These are phyloP conservation scores for Parasarocladium wereldwijsianum DNA, from an alignment of 2,329 filamentous ascomycete species.

Conservation along the genomic window DNA sequence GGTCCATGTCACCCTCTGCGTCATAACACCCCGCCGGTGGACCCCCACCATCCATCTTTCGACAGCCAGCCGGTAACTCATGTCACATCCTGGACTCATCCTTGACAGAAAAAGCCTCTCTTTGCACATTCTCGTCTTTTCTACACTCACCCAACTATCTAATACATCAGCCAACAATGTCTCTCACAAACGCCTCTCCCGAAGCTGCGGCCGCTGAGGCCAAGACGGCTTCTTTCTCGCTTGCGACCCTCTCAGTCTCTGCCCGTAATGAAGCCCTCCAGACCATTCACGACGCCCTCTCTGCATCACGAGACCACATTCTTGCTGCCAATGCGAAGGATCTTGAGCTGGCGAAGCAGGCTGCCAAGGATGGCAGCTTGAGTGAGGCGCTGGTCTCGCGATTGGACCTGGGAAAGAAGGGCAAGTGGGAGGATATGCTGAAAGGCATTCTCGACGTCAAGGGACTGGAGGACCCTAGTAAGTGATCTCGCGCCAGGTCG, in stretches of 20 bases:
- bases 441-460: conserved; percentile 85
- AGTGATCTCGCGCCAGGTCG: conserved; percentile 16
- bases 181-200: conserved; percentile 73
- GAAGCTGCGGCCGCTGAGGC: conserved; percentile 63
- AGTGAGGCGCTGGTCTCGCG: conserved; percentile 76
- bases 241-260: conserved; percentile 62
- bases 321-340: conserved; percentile 78
- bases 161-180: conserved; percentile 42
- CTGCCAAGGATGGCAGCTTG: conserved; percentile 60
- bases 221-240: conserved; percentile 64
- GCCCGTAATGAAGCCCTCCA: conserved; percentile 77
- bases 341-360: conserved; percentile 56
- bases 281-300: conserved; percentile 66
- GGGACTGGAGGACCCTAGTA: conserved; percentile 72
- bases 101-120: neutral
- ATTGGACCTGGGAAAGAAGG: conserved; percentile 69
- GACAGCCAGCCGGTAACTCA: no score
- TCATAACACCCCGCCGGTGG: no score
- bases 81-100: neutral
- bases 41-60: no score
- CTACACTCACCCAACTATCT: neutral
- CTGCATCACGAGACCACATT: conserved; percentile 55
- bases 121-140: neutral
- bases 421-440: conserved; percentile 97
- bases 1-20: no score